These are phyloP conservation scores for Sporothrix sp. DNA, from an alignment of 2,329 filamentous ascomycete genomes.

Conservation along the genomic window DNA sequence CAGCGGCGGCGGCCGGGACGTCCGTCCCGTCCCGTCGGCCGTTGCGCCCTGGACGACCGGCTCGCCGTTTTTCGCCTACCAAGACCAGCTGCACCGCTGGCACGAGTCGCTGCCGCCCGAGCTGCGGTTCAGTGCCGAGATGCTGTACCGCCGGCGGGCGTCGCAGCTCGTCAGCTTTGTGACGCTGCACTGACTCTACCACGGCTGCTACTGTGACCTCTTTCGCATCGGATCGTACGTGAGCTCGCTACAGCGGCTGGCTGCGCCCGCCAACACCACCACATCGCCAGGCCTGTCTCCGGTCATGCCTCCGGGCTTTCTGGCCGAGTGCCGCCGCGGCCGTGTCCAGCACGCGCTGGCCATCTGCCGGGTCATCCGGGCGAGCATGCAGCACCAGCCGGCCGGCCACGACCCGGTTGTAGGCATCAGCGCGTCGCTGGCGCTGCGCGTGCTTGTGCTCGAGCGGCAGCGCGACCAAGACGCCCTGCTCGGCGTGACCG, in stretches of 20 bases:
- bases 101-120: neutral
- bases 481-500: neutral
- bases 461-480: constrained; percentile 5
- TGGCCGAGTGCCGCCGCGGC: neutral
- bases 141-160: constrained; percentile 3
- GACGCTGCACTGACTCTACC: constrained; percentile 8
- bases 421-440: constrained; percentile 6
- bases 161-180: constrained; percentile 9
- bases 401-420: constrained; percentile 5
- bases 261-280: too few species aligned
- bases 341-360: constrained; percentile 5
- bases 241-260: neutral
- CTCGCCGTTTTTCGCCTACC: constrained; percentile 2
- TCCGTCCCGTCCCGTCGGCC: neutral
- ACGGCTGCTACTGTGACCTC: constrained; percentile 10
- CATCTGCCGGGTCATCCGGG: constrained; percentile 1
- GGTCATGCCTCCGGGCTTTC: neutral
- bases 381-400: constrained; percentile 4
- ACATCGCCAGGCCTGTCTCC: neutral
- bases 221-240: constrained; percentile 7
- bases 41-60: neutral
- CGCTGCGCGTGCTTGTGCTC: neutral
- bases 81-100: constrained; percentile 4
- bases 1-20: neutral
- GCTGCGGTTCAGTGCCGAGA: constrained; percentile 1